Conservation (phyloP, 2,329 filamentous ascomycete species). For the Pseudodiploospora longispora region DNA sequence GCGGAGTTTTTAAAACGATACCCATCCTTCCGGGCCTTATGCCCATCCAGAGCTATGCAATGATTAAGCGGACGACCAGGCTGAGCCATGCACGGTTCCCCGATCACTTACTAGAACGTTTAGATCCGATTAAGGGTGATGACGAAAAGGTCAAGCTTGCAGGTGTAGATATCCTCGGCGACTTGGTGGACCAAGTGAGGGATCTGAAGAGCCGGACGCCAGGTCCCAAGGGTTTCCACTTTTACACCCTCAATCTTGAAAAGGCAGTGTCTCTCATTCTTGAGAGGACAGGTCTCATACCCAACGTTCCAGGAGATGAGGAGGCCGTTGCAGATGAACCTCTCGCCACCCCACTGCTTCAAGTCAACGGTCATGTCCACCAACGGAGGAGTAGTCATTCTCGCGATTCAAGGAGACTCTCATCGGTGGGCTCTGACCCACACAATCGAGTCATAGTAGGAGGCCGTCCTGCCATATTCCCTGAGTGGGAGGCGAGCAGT, state of each 20-base stretch:
- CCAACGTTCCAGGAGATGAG: constrained; percentile 47
- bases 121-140: constrained; percentile 67
- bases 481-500: constrained; percentile 64
- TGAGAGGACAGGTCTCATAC: constrained; percentile 78
- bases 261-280: constrained; percentile 93
- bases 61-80: constrained; percentile 88
- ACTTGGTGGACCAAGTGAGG: constrained; percentile 75
- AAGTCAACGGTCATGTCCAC: constrained; percentile 41
- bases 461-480: constrained; percentile 48
- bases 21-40: constrained; percentile 92
- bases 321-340: constrained; percentile 42
- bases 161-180: constrained; percentile 74
- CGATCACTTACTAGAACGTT: constrained; percentile 55
- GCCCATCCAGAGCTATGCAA: constrained; percentile 96
- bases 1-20: constrained; percentile 75
- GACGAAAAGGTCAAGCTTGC: constrained; percentile 75
- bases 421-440: constrained; percentile 74
- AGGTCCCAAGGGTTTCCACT: constrained; percentile 77
- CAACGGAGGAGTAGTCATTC: constrained; percentile 24
- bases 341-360: constrained; percentile 18
- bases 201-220: constrained; percentile 48
- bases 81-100: constrained; percentile 85
- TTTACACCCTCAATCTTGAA: constrained; percentile 94
- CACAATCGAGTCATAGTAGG: constrained; percentile 83
- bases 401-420: constrained; percentile 53